Base-by-base conservation (phyloP, 176 grass and related monocot species). In the Poa pratensis region DNA sequence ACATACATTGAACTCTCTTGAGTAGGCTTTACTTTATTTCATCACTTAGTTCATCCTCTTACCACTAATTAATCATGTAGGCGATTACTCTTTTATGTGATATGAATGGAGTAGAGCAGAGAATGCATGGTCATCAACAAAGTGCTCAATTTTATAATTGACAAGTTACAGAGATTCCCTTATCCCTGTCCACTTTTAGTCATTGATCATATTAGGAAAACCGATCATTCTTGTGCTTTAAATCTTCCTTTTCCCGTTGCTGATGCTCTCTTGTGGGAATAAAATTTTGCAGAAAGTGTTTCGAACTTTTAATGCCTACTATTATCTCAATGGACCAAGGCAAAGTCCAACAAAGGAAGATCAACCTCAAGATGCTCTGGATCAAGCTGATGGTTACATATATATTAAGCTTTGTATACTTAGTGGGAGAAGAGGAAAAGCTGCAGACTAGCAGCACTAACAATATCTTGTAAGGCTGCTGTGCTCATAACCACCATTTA, bases 101-200 rank as follows among this genome's bases (percentile, higher is more conserved):
- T 80, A 75, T 83, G 60, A 83, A 83, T 51, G 74, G 67, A 45
- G 79, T 89, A 84, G 67, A 79, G 65, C 12, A 78, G 80, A 65
- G 75, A 82, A 52, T 39, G 7, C 53, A 72, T 86, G 48, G 32
- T 82, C 49, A 68, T 80, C 65, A 64, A 86, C n/a, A 12, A 76
- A 87, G 87, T 19, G 53, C 69, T 89, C 42, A 23, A 26, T 85
- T 80, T 85, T 55, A 84, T 88, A 86, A 73, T 84, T 78, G 80
- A 82, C 70, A 90, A 92, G 69, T 92, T 90, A 87, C 69, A 84
- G 82, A 89, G 86, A 90, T 90, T 95, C 88, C 81, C 75, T 86
- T 92, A 92, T 87, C 57, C 76, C 77, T 55, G 34, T 71, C 69
- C 57, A 82, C 85, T 90, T 90, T 82, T 84, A 61, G 50, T 70